A percentile compares a stretch with the other conserved stretches of the same genome.
These are phyloP conservation scores for Geranomyces michiganensis DNA, from an alignment of 192 early-diverging fungal species.

Conservation along the genomic window DNA sequence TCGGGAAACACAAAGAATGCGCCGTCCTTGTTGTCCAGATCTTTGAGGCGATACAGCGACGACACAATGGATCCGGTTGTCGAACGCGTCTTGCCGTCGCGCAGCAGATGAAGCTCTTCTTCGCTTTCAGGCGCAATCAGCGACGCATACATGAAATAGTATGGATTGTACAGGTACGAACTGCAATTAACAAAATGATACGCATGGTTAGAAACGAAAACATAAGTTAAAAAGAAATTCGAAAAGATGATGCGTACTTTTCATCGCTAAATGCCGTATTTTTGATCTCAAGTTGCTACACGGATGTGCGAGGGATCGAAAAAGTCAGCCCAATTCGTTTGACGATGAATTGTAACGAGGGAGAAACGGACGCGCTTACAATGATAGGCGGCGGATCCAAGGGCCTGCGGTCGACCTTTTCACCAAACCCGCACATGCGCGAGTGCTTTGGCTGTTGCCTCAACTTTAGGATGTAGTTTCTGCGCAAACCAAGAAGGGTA, in stretches of 20 bases:
- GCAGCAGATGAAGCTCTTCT: conserved; percentile 84
- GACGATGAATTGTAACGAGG: not conserved
- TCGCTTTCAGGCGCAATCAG: conserved; percentile 80
- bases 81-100: conserved; percentile 85
- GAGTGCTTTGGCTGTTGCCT: conserved; percentile 89
- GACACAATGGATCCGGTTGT: conserved; percentile 96
- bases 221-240: not conserved
- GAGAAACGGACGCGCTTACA: conserved; percentile 19
- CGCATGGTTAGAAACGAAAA: not conserved
- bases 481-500: not conserved
- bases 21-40: conserved; percentile 84
- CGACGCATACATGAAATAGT: conserved; percentile 97
- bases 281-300: conserved; percentile 38
- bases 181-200: too few relatives aligned
- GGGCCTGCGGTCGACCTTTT: conserved; percentile 84
- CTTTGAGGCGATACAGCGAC: conserved; percentile 87
- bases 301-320: not conserved
- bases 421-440: conserved; percentile 90
- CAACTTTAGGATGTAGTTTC: conserved; percentile 57
- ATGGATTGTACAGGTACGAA: conserved; percentile 70
- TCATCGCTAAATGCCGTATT: conserved; percentile 22
- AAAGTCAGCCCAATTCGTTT: not conserved
- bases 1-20: conserved; percentile 98
- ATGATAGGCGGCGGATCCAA: conserved; percentile 82
- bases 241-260: conserved; percentile 6